A percentile compares a stretch with the other conserved stretches of the same genome.
Evolutionary conservation across 2,329 filamentous ascomycete species (phyloP).

Genomic region (Pseudogymnoascus sp.): DNA sequence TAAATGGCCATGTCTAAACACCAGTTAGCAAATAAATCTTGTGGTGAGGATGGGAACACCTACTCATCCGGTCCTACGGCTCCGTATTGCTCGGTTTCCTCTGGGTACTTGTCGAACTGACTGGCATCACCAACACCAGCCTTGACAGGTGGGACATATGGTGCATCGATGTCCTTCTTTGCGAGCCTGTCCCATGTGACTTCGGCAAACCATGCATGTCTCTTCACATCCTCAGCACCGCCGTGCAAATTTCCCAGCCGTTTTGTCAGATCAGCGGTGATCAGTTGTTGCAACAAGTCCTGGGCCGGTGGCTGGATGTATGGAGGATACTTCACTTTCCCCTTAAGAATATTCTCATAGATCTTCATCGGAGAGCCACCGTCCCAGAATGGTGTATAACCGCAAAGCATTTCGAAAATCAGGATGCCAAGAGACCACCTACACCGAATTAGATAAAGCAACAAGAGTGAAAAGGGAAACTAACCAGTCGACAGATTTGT

Average conservation of each 20-base stretch:
- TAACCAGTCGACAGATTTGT: conserved; percentile 98
- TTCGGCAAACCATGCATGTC: conserved; percentile 91
- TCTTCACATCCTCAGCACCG: conserved; percentile 87
- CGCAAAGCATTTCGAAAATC: conserved; percentile 99
- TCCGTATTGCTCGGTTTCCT: conserved; percentile 92
- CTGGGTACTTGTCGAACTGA: conserved; percentile 96
- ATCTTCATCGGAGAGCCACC: conserved; percentile 97
- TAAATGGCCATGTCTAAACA: conserved; percentile 6
- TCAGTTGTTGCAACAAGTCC: conserved; percentile 83
- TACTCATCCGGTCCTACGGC: conserved; percentile 74
- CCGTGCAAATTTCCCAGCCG: conserved; percentile 88
- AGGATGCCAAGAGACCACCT: conserved; percentile 98
- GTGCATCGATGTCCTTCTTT: conserved; percentile 95
- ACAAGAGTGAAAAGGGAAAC: conserved; percentile 30
- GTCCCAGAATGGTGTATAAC: conserved; percentile 99
- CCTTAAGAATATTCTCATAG: conserved; percentile 97
- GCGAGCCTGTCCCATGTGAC: conserved; percentile 94
- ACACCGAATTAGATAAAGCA: conserved; percentile 6
- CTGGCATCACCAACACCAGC: conserved; percentile 91
- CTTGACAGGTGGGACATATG: conserved; percentile 92
- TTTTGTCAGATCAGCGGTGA: conserved; percentile 92
- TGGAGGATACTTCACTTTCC: conserved; percentile 90
- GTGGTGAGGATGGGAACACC: conserved; percentile 37
- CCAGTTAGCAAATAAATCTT: not conserved
- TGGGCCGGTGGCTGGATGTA: conserved; percentile 94